Evolutionary conservation across 2,329 filamentous ascomycete species (phyloP).

Genomic region (Pezicula rhizophila): DNA sequence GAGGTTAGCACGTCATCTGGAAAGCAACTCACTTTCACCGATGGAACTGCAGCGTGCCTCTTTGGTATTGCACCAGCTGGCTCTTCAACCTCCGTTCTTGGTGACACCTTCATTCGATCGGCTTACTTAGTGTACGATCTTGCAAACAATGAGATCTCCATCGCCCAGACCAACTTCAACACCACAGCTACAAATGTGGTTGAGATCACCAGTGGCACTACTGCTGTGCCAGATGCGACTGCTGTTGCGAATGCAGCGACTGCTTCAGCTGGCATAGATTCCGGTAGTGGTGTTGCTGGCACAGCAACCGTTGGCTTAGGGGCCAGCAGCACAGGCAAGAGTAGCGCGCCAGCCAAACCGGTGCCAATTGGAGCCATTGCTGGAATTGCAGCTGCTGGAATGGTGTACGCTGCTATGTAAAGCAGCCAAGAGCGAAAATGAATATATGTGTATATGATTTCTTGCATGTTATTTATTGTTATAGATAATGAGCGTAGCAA

Average conservation of each 20-base stretch:
- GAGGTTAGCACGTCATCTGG: slow-evolving; percentile 39
- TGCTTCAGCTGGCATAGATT: slow-evolving; percentile 36
- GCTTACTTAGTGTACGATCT: slow-evolving; percentile 74
- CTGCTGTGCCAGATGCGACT: slow-evolving; percentile 48
- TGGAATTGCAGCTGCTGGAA: slow-evolving; percentile 17
- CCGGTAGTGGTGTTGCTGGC: background rate
- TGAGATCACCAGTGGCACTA: slow-evolving; percentile 47
- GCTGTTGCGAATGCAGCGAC: slow-evolving; percentile 41
- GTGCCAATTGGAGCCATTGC: slow-evolving; percentile 14
- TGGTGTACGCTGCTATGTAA: slow-evolving; percentile 21
- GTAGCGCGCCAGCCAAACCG: background rate
- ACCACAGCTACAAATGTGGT: slow-evolving; percentile 42
- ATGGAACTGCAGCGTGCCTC: slow-evolving; percentile 53
- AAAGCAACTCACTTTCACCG: slow-evolving; percentile 41
- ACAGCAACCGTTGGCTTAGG: slow-evolving; percentile 4
- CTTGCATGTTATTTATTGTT: background rate
- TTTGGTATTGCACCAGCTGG: slow-evolving; percentile 61
- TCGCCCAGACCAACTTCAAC: slow-evolving; percentile 63
- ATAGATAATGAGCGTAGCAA: too few species aligned
- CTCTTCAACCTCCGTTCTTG: slow-evolving; percentile 53
- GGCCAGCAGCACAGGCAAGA: background rate
- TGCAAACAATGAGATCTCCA: slow-evolving; percentile 62
- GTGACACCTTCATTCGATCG: slow-evolving; percentile 69
- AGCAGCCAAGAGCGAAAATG: background rate
- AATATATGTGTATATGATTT: background rate